Base-by-base conservation (phyloP, 2,329 filamentous ascomycete genomes). In the Incumbomyces lentus region DNA sequence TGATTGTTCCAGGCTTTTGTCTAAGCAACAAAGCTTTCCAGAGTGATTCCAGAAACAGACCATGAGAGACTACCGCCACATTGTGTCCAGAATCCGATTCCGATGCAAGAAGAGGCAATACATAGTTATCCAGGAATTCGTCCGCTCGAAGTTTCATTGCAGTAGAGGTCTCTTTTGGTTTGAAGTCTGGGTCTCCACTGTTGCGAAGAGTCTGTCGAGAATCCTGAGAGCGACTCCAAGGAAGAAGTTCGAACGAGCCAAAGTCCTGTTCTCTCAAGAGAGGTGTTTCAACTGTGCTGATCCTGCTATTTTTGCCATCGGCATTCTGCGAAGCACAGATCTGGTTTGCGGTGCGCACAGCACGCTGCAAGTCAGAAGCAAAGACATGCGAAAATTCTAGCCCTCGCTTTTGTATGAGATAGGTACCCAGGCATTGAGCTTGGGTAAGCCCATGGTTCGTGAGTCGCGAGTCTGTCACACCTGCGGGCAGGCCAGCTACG, bases 381-480 rank as follows among this genome's bases (percentile, higher is more conserved):
- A 87, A 92, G 50, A 93, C 68, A 51, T 81, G 74, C n/a, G 70
- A 74, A 54, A 86, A 84, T 3, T 73, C 71, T 8, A 88, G 73
- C 2, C 75, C 76, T 1, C 75, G 75, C 22, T 52, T 49, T 1
- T 76, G 72, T 1, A 77, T 77, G 55, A 94, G 75, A 57, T 84
- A 72, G 13, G 72, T 62, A 22, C 78, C 87, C 1, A 95, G 72
- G 26, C 79, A 77, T 37, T 74, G 76, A n/a, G 84, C 79, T 64
- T 95, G 88, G 40, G 89, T 73, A 43, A 83, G 75, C 47, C 88
- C 88, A 66, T 95, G 86, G 52, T 79, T 81, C 18, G 88, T 94
- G 56, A 95, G 71, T 34, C 78, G 69, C 1, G 87, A 90, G 66
- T 95, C 86, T 62, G 80, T 84, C 43, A 79, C 77, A 49, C 88